Evolutionary conservation across 495 filamentous ascomycete genomes (phyloP), one percentile per base, ranked within the genome.

Genomic region (Penicillium coprophilum): DNA sequence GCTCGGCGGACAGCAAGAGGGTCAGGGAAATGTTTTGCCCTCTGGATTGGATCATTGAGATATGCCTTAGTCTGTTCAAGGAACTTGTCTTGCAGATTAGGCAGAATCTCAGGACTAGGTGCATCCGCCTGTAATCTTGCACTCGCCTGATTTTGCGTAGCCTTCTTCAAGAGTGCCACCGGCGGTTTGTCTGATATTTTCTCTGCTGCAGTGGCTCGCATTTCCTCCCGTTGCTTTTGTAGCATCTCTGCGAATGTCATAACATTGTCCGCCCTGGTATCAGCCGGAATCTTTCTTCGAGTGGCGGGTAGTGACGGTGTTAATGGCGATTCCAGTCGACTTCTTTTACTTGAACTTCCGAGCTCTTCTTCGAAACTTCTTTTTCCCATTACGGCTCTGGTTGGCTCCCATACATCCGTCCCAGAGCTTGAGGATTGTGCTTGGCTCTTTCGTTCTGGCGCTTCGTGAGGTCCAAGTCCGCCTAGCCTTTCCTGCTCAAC

Each of bases 21-120:
- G n/a, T 52, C 36, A 30, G 50, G 50, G n/a, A 52, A 52, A 31
- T 39, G 15, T 7, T 7, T 51, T 19, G 12, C 8, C 11, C 38
- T 38, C 23, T 19, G 36, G 4, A 30, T 28, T 52, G 21, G 38
- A 28, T 52, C 24, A 2, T 13, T 11, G 17, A 39, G 19, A 5
- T 43, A 43, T 20, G 15, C 10, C 38, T 30, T 52, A 5, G 50
- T 28, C 5, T 19, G 8, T 17, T 52, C 36, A 2, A 41, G 34
- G 10, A 52, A 40, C n/a, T 11, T 2, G 23, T 52, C 50, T 30
- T 40, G 38, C n/a, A 52, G 27, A 21, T 52, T 24, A 27, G 3
- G 11, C 21, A 27, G 27, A 28, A 19, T 17, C 20, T 34, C 32
- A 10, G 31, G 27, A 15, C 3, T 24, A 34, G 30, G 31, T 23